phyloP scores from a whole-genome alignment of 2,329 filamentous ascomycete genomes.

The Ophiosphaerella herpotricha region DNA sequence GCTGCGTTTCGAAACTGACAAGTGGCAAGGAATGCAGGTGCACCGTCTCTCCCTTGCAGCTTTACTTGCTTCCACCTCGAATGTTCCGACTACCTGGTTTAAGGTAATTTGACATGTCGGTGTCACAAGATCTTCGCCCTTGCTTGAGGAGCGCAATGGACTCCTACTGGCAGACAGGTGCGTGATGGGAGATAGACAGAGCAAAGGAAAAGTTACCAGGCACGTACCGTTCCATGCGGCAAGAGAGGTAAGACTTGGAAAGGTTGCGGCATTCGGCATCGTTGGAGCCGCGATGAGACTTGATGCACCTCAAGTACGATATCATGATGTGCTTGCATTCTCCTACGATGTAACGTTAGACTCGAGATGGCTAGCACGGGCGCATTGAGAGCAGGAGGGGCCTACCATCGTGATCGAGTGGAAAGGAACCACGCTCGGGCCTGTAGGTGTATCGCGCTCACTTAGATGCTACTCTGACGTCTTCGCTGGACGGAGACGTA shows the following conservation, averaged over 20 bases:
- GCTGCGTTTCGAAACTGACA: conserved; percentile 35
- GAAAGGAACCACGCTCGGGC: conserved; percentile 90
- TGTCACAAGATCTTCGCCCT: conserved; percentile 36
- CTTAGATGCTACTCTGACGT: no score
- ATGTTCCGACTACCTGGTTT: conserved; percentile 32
- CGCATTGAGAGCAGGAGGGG: conserved; percentile 1
- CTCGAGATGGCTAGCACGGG: background rate
- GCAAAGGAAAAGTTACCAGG: conserved; percentile 13
- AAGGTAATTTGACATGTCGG: conserved; percentile 37
- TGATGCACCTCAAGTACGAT: conserved; percentile 84
- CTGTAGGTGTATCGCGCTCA: conserved; percentile 50
- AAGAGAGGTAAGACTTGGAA: conserved; percentile 86
- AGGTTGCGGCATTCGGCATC: conserved; percentile 81
- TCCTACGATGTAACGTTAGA: conserved; percentile 57
- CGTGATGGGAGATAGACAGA: no score
- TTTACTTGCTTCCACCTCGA: conserved; percentile 12
- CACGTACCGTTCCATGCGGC: conserved; percentile 90
- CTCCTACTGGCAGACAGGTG: background rate
- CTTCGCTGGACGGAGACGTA: conserved; percentile 49
- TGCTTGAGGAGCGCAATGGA: conserved; percentile 12
- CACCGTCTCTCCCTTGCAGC: conserved; percentile 31
- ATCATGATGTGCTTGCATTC: conserved; percentile 93
- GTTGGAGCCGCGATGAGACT: conserved; percentile 80
- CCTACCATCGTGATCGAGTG: conserved; percentile 87
- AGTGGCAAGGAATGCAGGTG: conserved; percentile 25